These are phyloP conservation scores for Colletotrichum theobromicola DNA, from an alignment of 2,329 filamentous ascomycete genomes.

Conservation along the genomic window DNA sequence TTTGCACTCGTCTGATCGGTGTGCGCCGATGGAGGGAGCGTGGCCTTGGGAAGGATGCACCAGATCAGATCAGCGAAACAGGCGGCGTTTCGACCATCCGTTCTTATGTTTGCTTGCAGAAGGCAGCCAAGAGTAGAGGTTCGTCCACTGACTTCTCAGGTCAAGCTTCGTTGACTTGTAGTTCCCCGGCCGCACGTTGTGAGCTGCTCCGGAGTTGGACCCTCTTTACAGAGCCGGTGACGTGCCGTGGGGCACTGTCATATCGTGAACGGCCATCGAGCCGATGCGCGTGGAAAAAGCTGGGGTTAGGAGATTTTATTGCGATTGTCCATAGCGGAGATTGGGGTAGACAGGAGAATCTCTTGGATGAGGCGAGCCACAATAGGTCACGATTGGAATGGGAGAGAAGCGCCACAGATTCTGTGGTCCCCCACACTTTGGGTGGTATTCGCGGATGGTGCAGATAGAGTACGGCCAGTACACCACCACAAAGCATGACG, in stretches of 20 bases:
- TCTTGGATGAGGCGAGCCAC: not conserved
- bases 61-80: not conserved
- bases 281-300: not conserved
- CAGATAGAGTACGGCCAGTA: not conserved
- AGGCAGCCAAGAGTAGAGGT: not conserved
- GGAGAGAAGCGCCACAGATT: slow-evolving; percentile 7
- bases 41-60: not conserved
- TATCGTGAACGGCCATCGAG: not conserved
- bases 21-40: not conserved
- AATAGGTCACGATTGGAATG: not conserved
- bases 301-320: not conserved
- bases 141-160: not conserved
- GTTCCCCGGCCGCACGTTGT: not conserved
- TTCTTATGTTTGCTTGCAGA: not conserved
- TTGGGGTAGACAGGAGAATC: not conserved
- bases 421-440: not conserved
- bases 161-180: not conserved
- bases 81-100: not conserved
- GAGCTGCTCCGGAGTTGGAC: not conserved
- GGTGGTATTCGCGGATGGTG: not conserved
- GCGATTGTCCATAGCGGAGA: not conserved
- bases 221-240: not conserved
- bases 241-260: not conserved
- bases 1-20: not conserved
- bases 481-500: not conserved